Conservation (phyloP, 768 basidiomycete species). For the Clavulina sp. region DNA sequence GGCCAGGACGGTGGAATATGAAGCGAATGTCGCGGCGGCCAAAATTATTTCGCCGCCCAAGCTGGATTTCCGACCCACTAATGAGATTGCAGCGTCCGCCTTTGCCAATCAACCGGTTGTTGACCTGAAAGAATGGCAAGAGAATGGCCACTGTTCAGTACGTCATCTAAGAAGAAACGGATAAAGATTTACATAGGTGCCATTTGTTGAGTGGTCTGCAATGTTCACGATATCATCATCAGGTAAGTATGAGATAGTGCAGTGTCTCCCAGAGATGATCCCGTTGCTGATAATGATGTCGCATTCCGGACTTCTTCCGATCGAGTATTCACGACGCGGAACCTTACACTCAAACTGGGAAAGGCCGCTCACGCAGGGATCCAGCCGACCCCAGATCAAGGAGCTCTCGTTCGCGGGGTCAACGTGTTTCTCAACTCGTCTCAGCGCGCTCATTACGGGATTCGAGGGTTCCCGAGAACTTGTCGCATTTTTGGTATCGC, state of each 20-base stretch:
- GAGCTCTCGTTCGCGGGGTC: no score
- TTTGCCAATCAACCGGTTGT: slow-evolving; percentile 44
- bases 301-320: slow-evolving; percentile 36
- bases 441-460: no score
- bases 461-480: no score
- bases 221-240: slow-evolving; percentile 30
- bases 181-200: slow-evolving; percentile 32
- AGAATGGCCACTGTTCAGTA: background rate
- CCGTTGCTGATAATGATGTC: slow-evolving; percentile 42
- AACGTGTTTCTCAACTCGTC: no score
- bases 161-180: background rate
- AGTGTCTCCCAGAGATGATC: slow-evolving; percentile 55
- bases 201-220: slow-evolving; percentile 48
- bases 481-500: no score
- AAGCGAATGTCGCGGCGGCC: slow-evolving; percentile 31
- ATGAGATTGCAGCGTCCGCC: slow-evolving; percentile 37
- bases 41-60: slow-evolving; percentile 68
- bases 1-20: slow-evolving; percentile 16
- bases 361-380: no score
- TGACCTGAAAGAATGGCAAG: slow-evolving; percentile 31
- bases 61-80: slow-evolving; percentile 75
- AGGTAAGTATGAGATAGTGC: slow-evolving; percentile 42
- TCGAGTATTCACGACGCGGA: slow-evolving; percentile 27
- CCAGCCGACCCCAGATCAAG: no score
- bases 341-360: no score